Evolutionary conservation across 257 asterid genomes (phyloP).

Genomic region (Marsdenia floribunda): DNA sequence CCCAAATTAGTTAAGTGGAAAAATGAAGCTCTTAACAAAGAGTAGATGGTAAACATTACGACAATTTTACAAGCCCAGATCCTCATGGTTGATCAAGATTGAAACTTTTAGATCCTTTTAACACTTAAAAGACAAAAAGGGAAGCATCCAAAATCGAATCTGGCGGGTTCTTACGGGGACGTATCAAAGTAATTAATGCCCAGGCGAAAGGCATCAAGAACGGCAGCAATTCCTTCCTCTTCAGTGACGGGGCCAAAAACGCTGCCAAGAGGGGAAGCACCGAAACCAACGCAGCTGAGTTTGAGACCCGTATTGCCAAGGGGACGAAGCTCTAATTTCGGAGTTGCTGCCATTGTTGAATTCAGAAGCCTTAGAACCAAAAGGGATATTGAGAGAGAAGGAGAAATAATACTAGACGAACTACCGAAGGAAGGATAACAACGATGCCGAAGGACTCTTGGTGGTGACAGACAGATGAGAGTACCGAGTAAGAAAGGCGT

Average conservation of each 20-base stretch:
- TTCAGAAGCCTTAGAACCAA: neutral
- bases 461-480: neutral
- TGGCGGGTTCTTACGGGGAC: slow-evolving; percentile 56
- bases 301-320: slow-evolving; percentile 81
- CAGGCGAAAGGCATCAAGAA: slow-evolving; percentile 63
- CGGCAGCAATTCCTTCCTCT: slow-evolving; percentile 76
- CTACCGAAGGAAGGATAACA: neutral
- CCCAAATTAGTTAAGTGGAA: neutral
- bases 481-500: neutral
- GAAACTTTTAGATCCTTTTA: neutral
- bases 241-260: slow-evolving; percentile 79
- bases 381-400: neutral
- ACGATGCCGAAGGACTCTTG: neutral
- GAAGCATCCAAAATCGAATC: neutral
- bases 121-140: neutral
- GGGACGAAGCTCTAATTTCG: slow-evolving; percentile 61
- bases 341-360: slow-evolving; percentile 20
- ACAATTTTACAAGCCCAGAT: neutral
- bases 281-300: slow-evolving; percentile 81
- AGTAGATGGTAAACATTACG: neutral
- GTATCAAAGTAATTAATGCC: slow-evolving; percentile 98
- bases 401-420: neutral
- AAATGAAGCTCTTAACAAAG: neutral
- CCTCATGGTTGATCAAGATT: neutral
- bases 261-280: slow-evolving; percentile 97